These are phyloP conservation scores for Tylopilus felleus DNA, from an alignment of 768 basidiomycete genomes.

Conservation along the genomic window DNA sequence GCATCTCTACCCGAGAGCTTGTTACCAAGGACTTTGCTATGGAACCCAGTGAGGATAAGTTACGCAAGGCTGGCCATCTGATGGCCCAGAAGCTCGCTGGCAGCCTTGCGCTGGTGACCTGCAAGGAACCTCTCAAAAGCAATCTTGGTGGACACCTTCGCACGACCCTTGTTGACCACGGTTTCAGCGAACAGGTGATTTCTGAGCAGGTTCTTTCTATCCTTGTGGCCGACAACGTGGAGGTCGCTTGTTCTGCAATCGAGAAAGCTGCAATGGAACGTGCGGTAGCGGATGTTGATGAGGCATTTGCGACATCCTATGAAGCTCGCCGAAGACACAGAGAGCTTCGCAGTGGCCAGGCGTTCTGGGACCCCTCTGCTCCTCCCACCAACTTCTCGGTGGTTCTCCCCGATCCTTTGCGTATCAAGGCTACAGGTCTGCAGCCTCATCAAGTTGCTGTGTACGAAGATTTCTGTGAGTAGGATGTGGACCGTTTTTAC, in stretches of 20 bases:
- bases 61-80: conserved; percentile 87
- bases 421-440: conserved; percentile 80
- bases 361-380: conserved; percentile 88
- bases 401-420: conserved; percentile 82
- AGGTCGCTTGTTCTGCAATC: conserved; percentile 89
- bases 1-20: conserved; percentile 93
- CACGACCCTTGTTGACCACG: conserved; percentile 78
- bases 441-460: conserved; percentile 80
- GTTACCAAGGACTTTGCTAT: conserved; percentile 95
- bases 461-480: conserved; percentile 91
- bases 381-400: conserved; percentile 65
- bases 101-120: conserved; percentile 93
- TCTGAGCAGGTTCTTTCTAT: conserved; percentile 77
- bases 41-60: conserved; percentile 84
- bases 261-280: conserved; percentile 98
- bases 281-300: conserved; percentile 90
- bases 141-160: conserved; percentile 88
- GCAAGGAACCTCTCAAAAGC: conserved; percentile 93
- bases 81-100: conserved; percentile 98
- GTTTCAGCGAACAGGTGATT: conserved; percentile 84
- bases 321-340: conserved; percentile 82
- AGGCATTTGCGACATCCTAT: conserved; percentile 78
- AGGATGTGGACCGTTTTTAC: neutral
- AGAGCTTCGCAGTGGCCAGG: conserved; percentile 69
- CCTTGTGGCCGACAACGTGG: conserved; percentile 88